phyloP scores from a whole-genome alignment of 768 basidiomycete species.

The Tricholoma hemisulphureum region DNA sequence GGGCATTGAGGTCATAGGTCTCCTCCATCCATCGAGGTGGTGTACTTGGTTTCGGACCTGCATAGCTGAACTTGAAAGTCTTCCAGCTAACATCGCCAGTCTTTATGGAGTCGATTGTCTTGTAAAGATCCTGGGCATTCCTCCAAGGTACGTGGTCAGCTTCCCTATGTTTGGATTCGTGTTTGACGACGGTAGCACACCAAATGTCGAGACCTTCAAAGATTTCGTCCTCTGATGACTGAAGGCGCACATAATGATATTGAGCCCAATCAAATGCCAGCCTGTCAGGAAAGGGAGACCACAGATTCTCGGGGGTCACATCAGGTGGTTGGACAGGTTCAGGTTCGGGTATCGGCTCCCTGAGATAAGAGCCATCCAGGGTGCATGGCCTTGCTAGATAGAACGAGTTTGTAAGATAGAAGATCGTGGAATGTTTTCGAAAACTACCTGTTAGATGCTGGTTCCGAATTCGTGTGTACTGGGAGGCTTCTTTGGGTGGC shows the following conservation, averaged over 20 bases:
- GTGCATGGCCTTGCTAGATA: conserved; percentile 13
- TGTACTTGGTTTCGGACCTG: conserved; percentile 13
- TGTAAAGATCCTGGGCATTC: conserved; percentile 21
- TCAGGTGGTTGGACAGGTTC: neutral
- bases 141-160: neutral
- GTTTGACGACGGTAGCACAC: neutral
- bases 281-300: conserved; percentile 9
- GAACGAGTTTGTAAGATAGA: neutral
- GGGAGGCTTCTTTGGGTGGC: conserved; percentile 2
- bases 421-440: neutral
- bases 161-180: neutral
- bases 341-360: neutral
- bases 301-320: neutral
- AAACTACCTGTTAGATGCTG: conserved; percentile 13
- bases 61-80: conserved; percentile 17
- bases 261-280: too few species aligned
- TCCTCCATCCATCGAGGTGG: conserved; percentile 1
- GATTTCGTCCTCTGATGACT: conserved; percentile 1
- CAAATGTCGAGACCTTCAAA: conserved; percentile 6
- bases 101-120: conserved; percentile 23
- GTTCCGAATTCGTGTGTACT: conserved; percentile 8
- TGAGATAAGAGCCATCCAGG: neutral
- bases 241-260: too few species aligned
- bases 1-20: too few species aligned
- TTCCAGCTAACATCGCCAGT: conserved; percentile 24